phyloP scores from a whole-genome alignment of 106 monocot genomes.

The Dendrobium huoshanense region DNA sequence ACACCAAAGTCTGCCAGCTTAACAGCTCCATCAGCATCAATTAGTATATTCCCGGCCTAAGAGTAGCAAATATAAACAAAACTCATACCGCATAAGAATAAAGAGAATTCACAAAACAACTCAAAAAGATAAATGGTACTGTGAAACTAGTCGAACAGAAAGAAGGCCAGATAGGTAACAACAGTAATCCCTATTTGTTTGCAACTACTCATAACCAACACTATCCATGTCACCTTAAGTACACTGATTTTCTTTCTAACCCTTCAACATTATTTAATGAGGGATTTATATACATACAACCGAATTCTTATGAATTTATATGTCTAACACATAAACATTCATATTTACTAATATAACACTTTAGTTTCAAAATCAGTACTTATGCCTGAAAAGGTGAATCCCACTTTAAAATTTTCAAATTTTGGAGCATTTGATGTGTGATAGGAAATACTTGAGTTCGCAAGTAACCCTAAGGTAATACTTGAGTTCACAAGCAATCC shows the following conservation, averaged over 20 bases:
- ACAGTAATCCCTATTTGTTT: background rate
- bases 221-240: background rate
- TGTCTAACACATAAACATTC: no score
- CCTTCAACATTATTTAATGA: background rate
- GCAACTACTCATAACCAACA: background rate
- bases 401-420: no score
- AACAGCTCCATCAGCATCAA: slow-evolving; percentile 77
- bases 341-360: no score
- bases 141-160: background rate
- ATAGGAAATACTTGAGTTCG: no score
- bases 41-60: slow-evolving; percentile 89
- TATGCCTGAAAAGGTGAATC: no score
- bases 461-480: no score
- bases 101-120: background rate
- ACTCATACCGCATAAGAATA: background rate
- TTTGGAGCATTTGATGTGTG: no score
- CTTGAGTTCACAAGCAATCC: no score
- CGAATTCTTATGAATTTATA: no score
- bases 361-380: no score
- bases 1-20: slow-evolving; percentile 96
- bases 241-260: background rate
- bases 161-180: background rate
- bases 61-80: background rate
- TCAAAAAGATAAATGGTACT: background rate
- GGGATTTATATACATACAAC: no score